Base-by-base conservation (phyloP, 352 stramenopile genomes). In the Paralagenidium karlingii region DNA sequence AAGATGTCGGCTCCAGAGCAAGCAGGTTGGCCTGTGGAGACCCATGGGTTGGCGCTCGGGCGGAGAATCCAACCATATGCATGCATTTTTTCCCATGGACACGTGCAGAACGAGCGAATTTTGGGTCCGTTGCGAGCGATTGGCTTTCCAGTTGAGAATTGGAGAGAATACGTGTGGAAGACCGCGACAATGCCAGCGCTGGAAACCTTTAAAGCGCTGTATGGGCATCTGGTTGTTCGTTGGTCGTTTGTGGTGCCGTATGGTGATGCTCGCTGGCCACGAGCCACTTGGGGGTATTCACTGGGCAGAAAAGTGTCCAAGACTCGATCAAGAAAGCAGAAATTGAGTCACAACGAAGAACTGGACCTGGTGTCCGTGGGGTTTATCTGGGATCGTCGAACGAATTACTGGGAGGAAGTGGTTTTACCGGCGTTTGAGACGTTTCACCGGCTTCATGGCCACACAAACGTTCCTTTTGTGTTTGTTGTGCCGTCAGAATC, bases 391-490 rank as follows among this genome's bases (percentile, higher is more conserved):
- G 67, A 83, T 52, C 83, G 73, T 68, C 60, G 58, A 38, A 71
- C 42, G 21, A 83, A 86, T 47, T 62, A 83, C 4, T 86, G 73
- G 73, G 58, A 75, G 40, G 40, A 67, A 53, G 68, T 83, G 43
- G 60, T 80, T 13, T 38, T 85, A 34, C 65, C 64, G 39, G 81
- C 82, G 9, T 63, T 97, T 8, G 24, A 65, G 12, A 51, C 60
- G 2, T 97, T 91, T 50, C 76, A 85, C 34, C 49, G 86, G 26
- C 48, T 85, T 5, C 68, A 95, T 39, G 88, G 87, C n/a, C 85
- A 97, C 53, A 55, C 96, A 20, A 82, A 94, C 26, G 83, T 97
- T 11, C 82, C 82, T 16, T 83, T 95, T 41, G 55, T 63, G 20
- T 97, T 96, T 53, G 63, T 77, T 25, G 74, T 97, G 8, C 84